A percentile compares a stretch with the other conserved stretches of the same genome.
phyloP scores from a whole-genome alignment of 2,329 filamentous ascomycete species.

The Colletotrichum spinosum region DNA sequence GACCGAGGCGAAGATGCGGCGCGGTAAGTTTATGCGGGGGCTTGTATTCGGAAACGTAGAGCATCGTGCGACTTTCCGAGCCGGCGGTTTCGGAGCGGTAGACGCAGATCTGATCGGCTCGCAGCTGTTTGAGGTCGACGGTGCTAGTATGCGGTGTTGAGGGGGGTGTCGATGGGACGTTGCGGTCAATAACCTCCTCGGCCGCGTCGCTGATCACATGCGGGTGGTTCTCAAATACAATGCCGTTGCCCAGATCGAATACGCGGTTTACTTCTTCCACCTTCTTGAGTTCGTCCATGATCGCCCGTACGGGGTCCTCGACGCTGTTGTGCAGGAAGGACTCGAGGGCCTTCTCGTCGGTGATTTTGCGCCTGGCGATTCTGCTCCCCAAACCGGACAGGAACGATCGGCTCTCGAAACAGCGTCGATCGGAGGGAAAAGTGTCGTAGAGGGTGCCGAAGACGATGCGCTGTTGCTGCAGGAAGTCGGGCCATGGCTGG shows the following conservation, averaged over 20 bases:
- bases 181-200: constrained; percentile 43
- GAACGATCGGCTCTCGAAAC: constrained; percentile 43
- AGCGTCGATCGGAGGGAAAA: constrained; percentile 39
- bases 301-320: constrained; percentile 45
- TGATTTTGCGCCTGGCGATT: constrained; percentile 18
- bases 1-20: background rate
- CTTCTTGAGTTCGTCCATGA: constrained; percentile 45
- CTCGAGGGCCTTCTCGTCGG: constrained; percentile 46
- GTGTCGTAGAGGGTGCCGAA: constrained; percentile 41
- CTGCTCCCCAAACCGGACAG: constrained; percentile 40
- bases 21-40: background rate
- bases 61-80: background rate
- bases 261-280: constrained; percentile 37
- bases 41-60: background rate
- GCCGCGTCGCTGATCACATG: constrained; percentile 43
- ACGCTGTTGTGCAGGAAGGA: constrained; percentile 44
- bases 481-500: constrained; percentile 45
- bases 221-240: constrained; percentile 48
- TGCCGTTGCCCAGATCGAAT: constrained; percentile 44
- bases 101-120: background rate
- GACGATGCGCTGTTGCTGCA: constrained; percentile 40
- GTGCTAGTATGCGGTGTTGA: background rate
- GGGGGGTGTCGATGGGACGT: constrained; percentile 37
- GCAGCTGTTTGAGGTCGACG: background rate
- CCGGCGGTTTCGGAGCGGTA: background rate